Evolutionary conservation across 164 flowering plant genomes (phyloP).

Genomic region (Euptelea pleiosperma): DNA sequence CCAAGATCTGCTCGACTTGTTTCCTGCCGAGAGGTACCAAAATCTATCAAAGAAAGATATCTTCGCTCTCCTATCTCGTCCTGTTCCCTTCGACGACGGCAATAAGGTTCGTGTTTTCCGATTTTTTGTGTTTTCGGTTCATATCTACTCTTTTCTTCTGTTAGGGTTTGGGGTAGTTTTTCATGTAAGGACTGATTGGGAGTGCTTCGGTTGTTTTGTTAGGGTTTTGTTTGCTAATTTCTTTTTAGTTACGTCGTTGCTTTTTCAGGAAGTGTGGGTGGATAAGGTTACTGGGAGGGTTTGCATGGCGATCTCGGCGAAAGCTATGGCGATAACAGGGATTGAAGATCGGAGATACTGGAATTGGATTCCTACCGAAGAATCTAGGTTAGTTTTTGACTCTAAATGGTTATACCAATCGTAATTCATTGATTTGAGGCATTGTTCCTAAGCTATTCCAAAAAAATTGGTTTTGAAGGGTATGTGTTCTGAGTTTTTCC

Average conservation of each 20-base stretch:
- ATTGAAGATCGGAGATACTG: conserved; percentile 97
- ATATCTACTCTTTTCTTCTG: background rate
- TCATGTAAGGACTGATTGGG: too few relatives aligned
- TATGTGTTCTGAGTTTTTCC: too few relatives aligned
- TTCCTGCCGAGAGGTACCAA: conserved; percentile 43
- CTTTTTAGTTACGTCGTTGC: conserved; percentile 1
- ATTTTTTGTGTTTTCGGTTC: background rate
- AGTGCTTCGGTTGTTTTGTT: background rate
- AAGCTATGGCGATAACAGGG: conserved; percentile 79
- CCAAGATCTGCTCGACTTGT: conserved; percentile 51
- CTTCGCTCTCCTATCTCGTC: conserved; percentile 83
- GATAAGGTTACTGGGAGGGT: conserved; percentile 77
- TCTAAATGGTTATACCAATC: background rate
- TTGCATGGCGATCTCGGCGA: conserved; percentile 81
- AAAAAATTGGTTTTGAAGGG: too few relatives aligned
- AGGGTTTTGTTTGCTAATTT: background rate
- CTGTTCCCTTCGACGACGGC: conserved; percentile 68
- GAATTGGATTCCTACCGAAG: conserved; percentile 92
- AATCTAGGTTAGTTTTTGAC: conserved; percentile 66
- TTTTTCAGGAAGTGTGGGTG: conserved; percentile 81
- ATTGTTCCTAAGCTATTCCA: too few relatives aligned
- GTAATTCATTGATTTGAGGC: background rate
- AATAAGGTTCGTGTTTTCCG: conserved; percentile 45
- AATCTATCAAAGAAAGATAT: conserved; percentile 66
- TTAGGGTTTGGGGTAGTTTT: conserved; percentile 10